A percentile compares a stretch with the other conserved stretches of the same genome.
Evolutionary conservation across 495 filamentous ascomycete genomes (phyloP).

Genomic region (Penicillium turbatum): DNA sequence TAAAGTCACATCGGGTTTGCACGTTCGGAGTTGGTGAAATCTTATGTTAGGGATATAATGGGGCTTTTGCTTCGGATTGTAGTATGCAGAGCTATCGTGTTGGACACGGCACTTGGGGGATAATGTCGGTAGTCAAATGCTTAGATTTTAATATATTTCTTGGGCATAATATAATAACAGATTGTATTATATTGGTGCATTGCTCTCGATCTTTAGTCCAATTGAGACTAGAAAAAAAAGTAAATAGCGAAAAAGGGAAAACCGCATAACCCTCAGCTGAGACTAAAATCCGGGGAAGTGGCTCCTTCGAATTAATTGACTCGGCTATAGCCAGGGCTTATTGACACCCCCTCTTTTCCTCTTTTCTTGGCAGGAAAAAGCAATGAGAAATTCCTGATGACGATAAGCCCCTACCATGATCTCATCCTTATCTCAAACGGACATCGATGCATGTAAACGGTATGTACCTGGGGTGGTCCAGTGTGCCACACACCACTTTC

Average conservation of each 20-base stretch:
- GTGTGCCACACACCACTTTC: too few relatives aligned
- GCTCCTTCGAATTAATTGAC: neutral
- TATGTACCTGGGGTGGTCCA: neutral
- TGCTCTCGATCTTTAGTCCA: too few relatives aligned
- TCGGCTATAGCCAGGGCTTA: neutral
- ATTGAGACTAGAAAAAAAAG: neutral
- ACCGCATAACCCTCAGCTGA: constrained; percentile 6
- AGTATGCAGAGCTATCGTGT: too few relatives aligned
- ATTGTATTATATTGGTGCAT: too few relatives aligned
- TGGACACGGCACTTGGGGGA: too few relatives aligned
- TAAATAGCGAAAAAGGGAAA: neutral
- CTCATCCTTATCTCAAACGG: constrained; percentile 4
- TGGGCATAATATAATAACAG: too few relatives aligned
- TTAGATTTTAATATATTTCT: too few relatives aligned
- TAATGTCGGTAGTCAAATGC: neutral
- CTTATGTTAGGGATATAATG: too few relatives aligned
- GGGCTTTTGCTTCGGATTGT: too few relatives aligned
- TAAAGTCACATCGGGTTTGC: neutral
- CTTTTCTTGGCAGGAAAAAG: neutral
- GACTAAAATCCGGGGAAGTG: constrained; percentile 25
- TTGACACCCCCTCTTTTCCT: neutral
- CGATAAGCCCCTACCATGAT: constrained; percentile 7
- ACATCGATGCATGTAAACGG: too few relatives aligned
- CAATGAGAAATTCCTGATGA: neutral
- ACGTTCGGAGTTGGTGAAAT: too few relatives aligned